Evolutionary conservation across 148 eudicot species (phyloP), one percentile per base, ranked within the genome.

Genomic region (Rhododendron simsii): DNA sequence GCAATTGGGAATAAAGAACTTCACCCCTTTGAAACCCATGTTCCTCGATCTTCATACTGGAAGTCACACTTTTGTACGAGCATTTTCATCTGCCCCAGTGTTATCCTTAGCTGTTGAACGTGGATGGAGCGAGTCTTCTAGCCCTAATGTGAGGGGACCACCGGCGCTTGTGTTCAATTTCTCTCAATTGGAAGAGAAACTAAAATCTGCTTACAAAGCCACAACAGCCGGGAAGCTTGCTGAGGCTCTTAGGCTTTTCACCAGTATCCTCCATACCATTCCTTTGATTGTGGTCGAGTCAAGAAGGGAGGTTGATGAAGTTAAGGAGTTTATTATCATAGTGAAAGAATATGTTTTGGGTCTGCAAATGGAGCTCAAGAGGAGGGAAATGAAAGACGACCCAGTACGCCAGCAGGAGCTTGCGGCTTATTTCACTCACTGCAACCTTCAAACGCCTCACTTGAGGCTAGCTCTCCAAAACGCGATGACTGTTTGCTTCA

Each of bases 371-470:
- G 99, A 96, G 86, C 91, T 93, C 20, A 92, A 90, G 89, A 95
- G 99, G 87, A 94, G 91, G 88, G 98, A 94, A 88, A n/a, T 91
- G 63, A 93, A 87, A 83, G 94, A 91, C n/a, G 89, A 95, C 55
- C 98, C 98, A 0, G 88, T 93, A 76, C 99, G 96, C 83, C 96
- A 94, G 82, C 98, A 95, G 86, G 99, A 96, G 88, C 93, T 96
- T 44, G 99, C 99, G 0, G 99, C 99, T 33, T 96, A 96, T 89
- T 96, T 96, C 86, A 95, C 99, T 57, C 99, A 95, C 84, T 95
- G 98, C 89, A 92, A 91, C 69, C 98, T 96, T 85, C 99, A 96
- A 90, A 87, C 84, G 37, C 95, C 98, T 76, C 99, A 96, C 87
- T 81, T 90, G 91, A 94, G 98, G 87, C 95, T 95, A 48, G 99